phyloP scores from a whole-genome alignment of 495 filamentous ascomycete genomes.

The Thermochaetoides thermophila region DNA sequence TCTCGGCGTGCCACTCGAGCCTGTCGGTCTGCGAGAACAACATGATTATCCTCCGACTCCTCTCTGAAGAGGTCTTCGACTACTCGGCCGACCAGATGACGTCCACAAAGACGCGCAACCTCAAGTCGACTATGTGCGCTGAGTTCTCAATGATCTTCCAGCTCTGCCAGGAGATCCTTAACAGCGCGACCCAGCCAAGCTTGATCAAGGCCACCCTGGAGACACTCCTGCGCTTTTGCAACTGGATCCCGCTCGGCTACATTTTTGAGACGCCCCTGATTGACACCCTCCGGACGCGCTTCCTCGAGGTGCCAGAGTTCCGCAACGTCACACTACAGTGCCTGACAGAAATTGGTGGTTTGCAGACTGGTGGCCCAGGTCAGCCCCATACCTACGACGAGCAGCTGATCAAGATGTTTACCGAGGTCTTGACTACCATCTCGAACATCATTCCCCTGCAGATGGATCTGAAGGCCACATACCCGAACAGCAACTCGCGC shows the following conservation, averaged over 20 bases:
- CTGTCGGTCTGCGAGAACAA: constrained; percentile 99
- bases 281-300: constrained; percentile 78
- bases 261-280: constrained; percentile 97
- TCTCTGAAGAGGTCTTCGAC: constrained; percentile 98
- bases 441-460: constrained; percentile 80
- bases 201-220: constrained; percentile 88
- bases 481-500: constrained; percentile 72
- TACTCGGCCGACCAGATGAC: constrained; percentile 99
- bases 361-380: constrained; percentile 53
- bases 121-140: constrained; percentile 95
- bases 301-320: constrained; percentile 82
- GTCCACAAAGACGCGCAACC: constrained; percentile 80
- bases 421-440: constrained; percentile 77
- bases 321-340: constrained; percentile 94
- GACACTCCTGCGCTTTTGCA: constrained; percentile 87
- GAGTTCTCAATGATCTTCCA: constrained; percentile 97
- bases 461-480: constrained; percentile 78
- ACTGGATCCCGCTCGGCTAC: constrained; percentile 97
- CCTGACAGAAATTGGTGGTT: constrained; percentile 87
- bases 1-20: constrained; percentile 84
- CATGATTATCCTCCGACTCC: constrained; percentile 90
- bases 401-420: constrained; percentile 93
- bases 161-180: constrained; percentile 85
- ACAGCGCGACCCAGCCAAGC: constrained; percentile 72
- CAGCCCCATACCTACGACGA: constrained; percentile 72